Conservation (phyloP, 768 basidiomycete species). For the Boletellus ananas region DNA sequence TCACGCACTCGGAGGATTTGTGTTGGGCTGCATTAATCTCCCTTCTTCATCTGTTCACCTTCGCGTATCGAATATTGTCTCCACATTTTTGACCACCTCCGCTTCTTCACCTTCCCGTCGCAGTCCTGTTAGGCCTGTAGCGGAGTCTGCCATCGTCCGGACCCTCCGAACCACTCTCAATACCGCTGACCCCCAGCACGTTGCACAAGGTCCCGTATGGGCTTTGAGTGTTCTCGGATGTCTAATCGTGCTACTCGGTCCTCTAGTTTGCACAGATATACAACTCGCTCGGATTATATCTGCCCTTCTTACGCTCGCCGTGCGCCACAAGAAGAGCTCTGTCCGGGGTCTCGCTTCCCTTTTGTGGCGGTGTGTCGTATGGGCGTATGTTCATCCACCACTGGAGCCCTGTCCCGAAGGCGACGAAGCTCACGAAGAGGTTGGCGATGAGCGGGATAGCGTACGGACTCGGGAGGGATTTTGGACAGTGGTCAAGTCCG, state of each 20-base stretch:
- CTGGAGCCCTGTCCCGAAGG: slow-evolving; percentile 21
- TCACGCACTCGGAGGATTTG: slow-evolving; percentile 70
- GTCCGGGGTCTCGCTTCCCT: slow-evolving; percentile 59
- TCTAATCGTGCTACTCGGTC: slow-evolving; percentile 63
- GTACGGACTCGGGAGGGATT: slow-evolving; percentile 32
- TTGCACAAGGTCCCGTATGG: slow-evolving; percentile 79
- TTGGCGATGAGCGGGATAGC: slow-evolving; percentile 24
- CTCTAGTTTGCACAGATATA: slow-evolving; percentile 44
- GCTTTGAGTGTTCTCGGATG: slow-evolving; percentile 62
- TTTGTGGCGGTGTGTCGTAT: slow-evolving; percentile 62
- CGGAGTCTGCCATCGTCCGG: slow-evolving; percentile 55
- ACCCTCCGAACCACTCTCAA: slow-evolving; percentile 63
- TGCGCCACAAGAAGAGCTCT: slow-evolving; percentile 61
- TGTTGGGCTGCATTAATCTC: slow-evolving; percentile 47
- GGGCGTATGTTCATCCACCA: slow-evolving; percentile 63
- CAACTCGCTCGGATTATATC: slow-evolving; percentile 45
- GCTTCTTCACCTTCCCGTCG: slow-evolving; percentile 35
- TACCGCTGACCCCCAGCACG: slow-evolving; percentile 51
- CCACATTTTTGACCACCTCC: slow-evolving; percentile 44
- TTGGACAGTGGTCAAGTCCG: slow-evolving; percentile 48
- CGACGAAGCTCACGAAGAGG: slow-evolving; percentile 18
- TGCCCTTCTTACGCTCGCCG: slow-evolving; percentile 49
- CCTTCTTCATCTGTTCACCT: slow-evolving; percentile 48
- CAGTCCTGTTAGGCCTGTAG: slow-evolving; percentile 32
- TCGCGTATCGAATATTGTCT: slow-evolving; percentile 48